These are phyloP conservation scores for Phyllosticta capitalensis DNA, from an alignment of 2,329 filamentous ascomycete species.

Conservation along the genomic window DNA sequence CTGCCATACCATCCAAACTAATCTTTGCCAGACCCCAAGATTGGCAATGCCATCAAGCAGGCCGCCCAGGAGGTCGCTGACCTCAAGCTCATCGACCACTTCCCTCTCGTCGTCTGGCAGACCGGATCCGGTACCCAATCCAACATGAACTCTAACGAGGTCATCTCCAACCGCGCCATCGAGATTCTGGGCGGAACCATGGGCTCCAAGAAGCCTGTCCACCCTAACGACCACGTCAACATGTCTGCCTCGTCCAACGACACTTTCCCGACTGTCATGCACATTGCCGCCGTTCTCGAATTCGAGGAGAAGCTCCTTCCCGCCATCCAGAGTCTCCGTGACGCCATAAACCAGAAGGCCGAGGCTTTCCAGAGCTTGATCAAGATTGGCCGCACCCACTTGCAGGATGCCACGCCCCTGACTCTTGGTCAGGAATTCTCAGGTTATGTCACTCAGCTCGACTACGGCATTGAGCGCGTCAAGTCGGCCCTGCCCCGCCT, in stretches of 20 bases:
- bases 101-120: conserved; percentile 98
- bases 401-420: conserved; percentile 93
- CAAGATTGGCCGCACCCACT: conserved; percentile 96
- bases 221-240: conserved; percentile 99
- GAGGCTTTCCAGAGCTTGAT: conserved; percentile 89
- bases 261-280: conserved; percentile 99
- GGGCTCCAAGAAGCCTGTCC: conserved; percentile 96
- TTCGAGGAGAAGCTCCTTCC: conserved; percentile 80
- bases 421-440: conserved; percentile 97
- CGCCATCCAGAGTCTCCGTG: conserved; percentile 68
- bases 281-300: conserved; percentile 94
- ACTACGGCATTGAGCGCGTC: conserved; percentile 80
- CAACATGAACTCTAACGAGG: conserved; percentile 99
- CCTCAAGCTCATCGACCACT: conserved; percentile 91
- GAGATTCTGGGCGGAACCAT: conserved; percentile 90
- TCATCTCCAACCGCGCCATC: conserved; percentile 98
- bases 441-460: conserved; percentile 90
- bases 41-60: conserved; percentile 86
- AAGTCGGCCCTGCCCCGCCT: conserved; percentile 76
- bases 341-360: conserved; percentile 79
- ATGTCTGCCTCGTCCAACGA: conserved; percentile 98
- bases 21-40: conserved; percentile 58
- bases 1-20: conserved; percentile 10
- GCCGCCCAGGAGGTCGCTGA: conserved; percentile 88
- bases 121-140: conserved; percentile 97